Evolutionary conservation across 148 eudicot genomes (phyloP), one percentile per base, ranked within the genome.

Genomic region (Chenopodium berlandieri): DNA sequence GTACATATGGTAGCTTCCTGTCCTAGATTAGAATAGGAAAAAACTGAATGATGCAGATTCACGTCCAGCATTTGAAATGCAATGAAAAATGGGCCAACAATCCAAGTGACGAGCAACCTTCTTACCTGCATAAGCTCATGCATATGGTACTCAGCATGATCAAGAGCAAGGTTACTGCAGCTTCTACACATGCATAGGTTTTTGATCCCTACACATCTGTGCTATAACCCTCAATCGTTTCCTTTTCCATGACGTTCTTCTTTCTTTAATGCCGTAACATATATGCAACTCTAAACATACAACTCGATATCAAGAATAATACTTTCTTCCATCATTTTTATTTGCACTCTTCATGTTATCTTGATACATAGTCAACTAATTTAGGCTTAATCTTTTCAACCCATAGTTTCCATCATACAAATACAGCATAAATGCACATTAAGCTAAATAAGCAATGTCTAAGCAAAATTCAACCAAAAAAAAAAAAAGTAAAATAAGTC

Each of bases 1-100:
- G 87, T 92, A 80, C 95, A 92, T 85, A 90, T 92, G 76, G 89
- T 92, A 68, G 93, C 93, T 83, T 90, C 95, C 93, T 92, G 86
- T 69, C 84, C 77, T 54, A 37, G 75, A 65, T 40, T 17, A 2
- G 52, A 19, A 83, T 76, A 56, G 40, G 19, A 48, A 76, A 27
- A 44, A 16, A 75, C 14, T 9, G 37, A 8, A 17, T 9, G 14
- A 48, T 48, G 8, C 0, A 46, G 48, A 46, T 48, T 1, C 13
- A 9, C 52, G n/a, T 50, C 56, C 50, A 17, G 27, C 62, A 3
- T 20, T 67, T 76, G n/a, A 46, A 30, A 50, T 10, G 54, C 54
- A 14, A 32, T 37, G 17, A 34, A 25, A 52, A 70, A 71, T 16
- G 34, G 16, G 14, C 54, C 54, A 50, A 50, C 14, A 0, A 50